phyloP scores from a whole-genome alignment of 2,329 filamentous ascomycete species.

The Aureobasidium sp. region DNA sequence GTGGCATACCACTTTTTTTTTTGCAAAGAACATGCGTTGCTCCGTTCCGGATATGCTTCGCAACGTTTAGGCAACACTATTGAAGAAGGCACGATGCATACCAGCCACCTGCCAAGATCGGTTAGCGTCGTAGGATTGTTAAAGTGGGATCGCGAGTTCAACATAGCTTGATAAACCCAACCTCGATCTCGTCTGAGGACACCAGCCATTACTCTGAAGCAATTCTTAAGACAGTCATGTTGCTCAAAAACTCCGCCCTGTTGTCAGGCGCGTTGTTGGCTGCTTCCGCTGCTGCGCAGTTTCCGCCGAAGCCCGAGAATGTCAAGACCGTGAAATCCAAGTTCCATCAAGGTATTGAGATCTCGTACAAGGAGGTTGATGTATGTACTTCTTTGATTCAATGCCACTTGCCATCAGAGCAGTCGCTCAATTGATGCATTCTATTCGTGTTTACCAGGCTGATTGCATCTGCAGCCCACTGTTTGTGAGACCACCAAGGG shows the following conservation, averaged over 20 bases:
- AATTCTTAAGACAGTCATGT: background rate
- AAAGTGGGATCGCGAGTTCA: background rate
- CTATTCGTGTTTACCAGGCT: background rate
- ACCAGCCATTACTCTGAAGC: background rate
- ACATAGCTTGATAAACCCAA: background rate
- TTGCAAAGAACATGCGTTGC: background rate
- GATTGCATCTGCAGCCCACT: slow-evolving; percentile 17
- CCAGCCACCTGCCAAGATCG: slow-evolving; percentile 3
- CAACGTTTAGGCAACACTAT: slow-evolving; percentile 4
- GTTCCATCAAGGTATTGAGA: slow-evolving; percentile 36
- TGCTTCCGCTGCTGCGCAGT: slow-evolving; percentile 22
- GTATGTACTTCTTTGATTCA: background rate
- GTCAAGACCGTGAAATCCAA: slow-evolving; percentile 37
- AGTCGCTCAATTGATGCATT: background rate
- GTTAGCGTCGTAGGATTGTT: slow-evolving; percentile 10
- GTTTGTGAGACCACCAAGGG: slow-evolving; percentile 45
- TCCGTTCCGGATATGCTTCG: background rate
- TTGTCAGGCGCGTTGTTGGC: slow-evolving; percentile 1
- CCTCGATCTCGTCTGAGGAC: background rate
- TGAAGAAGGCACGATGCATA: background rate
- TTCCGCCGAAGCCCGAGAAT: slow-evolving; percentile 37
- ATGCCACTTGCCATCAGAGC: background rate
- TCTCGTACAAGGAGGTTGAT: slow-evolving; percentile 41
- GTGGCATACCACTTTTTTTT: background rate
- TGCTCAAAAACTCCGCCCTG: background rate